phyloP scores from a whole-genome alignment of 164 flowering plant species.

The Cinnamomum micranthum region DNA sequence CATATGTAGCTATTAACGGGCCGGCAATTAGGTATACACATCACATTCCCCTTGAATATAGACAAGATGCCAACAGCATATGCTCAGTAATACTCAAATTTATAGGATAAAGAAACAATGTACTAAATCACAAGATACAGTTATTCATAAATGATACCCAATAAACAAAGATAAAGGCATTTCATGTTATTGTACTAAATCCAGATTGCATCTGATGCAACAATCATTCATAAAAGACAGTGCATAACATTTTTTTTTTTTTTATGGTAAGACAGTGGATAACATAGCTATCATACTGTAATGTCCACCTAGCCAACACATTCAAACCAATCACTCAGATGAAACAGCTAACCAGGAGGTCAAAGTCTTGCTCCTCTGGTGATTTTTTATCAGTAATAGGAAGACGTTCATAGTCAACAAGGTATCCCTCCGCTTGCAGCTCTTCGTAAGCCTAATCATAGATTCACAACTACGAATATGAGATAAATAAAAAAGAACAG shows the following conservation, averaged over 20 bases:
- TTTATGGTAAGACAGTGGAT: background rate
- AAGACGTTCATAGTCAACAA: slow-evolving; percentile 90
- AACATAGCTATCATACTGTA: background rate
- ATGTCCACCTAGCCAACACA: background rate
- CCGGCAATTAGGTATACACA: too few species aligned
- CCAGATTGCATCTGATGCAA: background rate
- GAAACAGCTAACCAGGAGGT: slow-evolving; percentile 60
- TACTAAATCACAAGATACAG: too few species aligned
- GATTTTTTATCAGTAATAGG: slow-evolving; percentile 97
- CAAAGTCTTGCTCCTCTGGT: slow-evolving; percentile 93
- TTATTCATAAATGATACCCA: too few species aligned
- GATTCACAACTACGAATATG: background rate
- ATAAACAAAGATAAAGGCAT: too few species aligned
- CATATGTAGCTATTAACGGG: background rate
- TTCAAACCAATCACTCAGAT: background rate
- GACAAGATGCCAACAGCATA: too few species aligned
- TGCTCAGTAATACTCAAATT: too few species aligned
- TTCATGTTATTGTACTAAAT: too few species aligned
- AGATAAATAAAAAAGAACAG: background rate
- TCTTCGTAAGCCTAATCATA: slow-evolving; percentile 67
- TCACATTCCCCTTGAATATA: too few species aligned
- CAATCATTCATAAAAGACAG: background rate
- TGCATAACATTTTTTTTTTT: too few species aligned
- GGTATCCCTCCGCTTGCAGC: slow-evolving; percentile 65
- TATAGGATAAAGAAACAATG: too few species aligned